Evolutionary conservation across 108 stramenopile genomes (phyloP), one percentile per base, ranked within the genome.

Genomic region (Aurantiochytrium sp.): DNA sequence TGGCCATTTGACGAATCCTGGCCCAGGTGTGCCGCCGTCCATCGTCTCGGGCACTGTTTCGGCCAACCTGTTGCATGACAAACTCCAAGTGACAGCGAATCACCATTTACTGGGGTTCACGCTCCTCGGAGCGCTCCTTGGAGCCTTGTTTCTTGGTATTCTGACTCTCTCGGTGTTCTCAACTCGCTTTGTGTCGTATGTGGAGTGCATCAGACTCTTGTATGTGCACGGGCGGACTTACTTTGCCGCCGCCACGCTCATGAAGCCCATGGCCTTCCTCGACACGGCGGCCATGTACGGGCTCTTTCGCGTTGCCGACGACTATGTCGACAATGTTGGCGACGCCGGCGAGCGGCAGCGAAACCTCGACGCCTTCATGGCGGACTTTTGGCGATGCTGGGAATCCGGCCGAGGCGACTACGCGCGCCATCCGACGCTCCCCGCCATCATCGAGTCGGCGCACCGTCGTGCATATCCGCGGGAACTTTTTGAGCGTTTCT

Each of bases 241-340:
- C 28, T 83, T 83, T 83, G 76, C 76, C 6, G 76, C 76, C 16
- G 6, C 76, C 44, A 83, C 76, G 25, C 76, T 83, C 45, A 83
- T 83, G 76, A 83, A 6, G 23, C 45, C 76, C 43, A 21, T 53
- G 49, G 49, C 49, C 10, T 83, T 83, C 4, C 51, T 83, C 19
- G 76, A 83, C 51, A 83, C 76, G 19, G 76, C 76, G n/a, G 76
- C 76, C 51, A 83, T 83, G 76, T 83, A 83, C 28, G 76, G 76
- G 19, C 51, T 83, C 4, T 83, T 83, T 28, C 76, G 76, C 10
- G 76, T 83, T 23, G 51, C 76, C 23, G 76, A 83, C 28, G 76
- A 83, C 28, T 53, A 53, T 4, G 76, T 83, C 12, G 76, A 83
- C 76, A 83, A 83, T 53, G 51, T 25, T 21, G 45, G 25, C 51